These are phyloP conservation scores for Fraxinus sp. DNA, from an alignment of 305 asterid genomes.

Conservation along the genomic window DNA sequence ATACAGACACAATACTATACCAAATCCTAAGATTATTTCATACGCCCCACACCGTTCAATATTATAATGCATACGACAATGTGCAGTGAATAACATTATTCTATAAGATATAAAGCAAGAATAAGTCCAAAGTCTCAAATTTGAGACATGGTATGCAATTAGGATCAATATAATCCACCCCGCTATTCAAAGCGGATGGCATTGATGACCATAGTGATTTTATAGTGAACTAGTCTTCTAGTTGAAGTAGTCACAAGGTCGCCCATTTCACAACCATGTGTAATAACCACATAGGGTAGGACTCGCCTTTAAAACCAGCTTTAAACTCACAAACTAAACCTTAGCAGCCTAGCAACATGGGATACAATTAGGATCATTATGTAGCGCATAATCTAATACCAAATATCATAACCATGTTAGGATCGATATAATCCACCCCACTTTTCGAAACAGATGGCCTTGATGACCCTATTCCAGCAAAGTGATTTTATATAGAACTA, in stretches of 20 bases:
- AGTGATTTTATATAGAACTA: neutral
- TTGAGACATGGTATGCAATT: neutral
- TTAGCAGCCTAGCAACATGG: neutral
- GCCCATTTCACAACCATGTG: neutral
- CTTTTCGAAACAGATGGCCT: neutral
- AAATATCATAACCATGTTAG: neutral
- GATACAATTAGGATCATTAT: neutral
- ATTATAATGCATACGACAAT: too few relatives aligned
- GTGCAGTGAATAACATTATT: neutral
- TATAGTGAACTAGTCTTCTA: neutral
- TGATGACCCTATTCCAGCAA: neutral
- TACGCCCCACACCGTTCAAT: neutral
- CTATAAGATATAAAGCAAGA: neutral
- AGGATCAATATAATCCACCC: neutral
- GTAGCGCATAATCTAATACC: neutral
- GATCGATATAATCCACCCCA: neutral
- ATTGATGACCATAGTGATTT: neutral
- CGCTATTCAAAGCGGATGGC: neutral
- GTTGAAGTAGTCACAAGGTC: neutral
- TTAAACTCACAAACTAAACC: neutral
- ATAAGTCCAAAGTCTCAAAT: neutral
- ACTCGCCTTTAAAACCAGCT: neutral
- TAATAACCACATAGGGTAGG: neutral
- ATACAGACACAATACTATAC: neutral
- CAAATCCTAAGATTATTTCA: neutral